phyloP scores from a whole-genome alignment of 306 rosid species.

The Quercus variabilis region DNA sequence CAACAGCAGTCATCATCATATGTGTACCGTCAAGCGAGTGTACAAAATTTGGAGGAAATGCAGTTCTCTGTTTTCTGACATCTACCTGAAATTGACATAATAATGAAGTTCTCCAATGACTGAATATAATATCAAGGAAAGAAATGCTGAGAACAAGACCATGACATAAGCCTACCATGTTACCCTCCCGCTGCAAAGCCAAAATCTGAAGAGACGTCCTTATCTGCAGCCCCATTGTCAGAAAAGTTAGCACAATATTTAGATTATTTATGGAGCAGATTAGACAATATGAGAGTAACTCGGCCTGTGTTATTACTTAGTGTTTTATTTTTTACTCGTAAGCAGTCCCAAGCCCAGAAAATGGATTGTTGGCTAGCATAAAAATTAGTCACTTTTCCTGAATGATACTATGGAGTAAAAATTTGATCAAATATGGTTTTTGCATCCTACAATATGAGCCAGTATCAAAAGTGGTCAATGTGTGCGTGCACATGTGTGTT shows the following conservation, averaged over 20 bases:
- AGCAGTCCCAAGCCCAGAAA: too few species aligned
- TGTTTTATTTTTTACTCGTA: too few species aligned
- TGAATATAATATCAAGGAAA: constrained; percentile 10
- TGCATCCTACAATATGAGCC: not conserved
- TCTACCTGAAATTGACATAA: constrained; percentile 45
- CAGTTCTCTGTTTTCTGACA: constrained; percentile 73
- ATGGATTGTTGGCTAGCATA: too few species aligned
- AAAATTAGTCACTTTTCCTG: too few species aligned
- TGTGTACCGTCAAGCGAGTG: constrained; percentile 87
- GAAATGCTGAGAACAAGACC: not conserved
- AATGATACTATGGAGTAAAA: not conserved
- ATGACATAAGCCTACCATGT: constrained; percentile 38
- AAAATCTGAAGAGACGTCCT: constrained; percentile 81
- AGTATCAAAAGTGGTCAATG: not conserved
- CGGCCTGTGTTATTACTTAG: too few species aligned
- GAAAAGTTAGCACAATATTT: constrained; percentile 16
- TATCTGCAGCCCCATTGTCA: constrained; percentile 47
- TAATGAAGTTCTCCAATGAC: not conserved
- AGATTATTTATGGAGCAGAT: not conserved
- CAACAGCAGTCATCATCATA: constrained; percentile 94
- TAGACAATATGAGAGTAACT: not conserved
- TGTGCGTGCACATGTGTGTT: too few species aligned
- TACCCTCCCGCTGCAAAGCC: constrained; percentile 73
- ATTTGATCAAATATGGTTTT: not conserved
- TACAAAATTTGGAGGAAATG: constrained; percentile 85